Percentiles rank a stretch among this genome's conserved stretches.
These are phyloP conservation scores for Yarrowia alimentaria DNA, from an alignment of 805 yeast genomes.

Conservation along the genomic window DNA sequence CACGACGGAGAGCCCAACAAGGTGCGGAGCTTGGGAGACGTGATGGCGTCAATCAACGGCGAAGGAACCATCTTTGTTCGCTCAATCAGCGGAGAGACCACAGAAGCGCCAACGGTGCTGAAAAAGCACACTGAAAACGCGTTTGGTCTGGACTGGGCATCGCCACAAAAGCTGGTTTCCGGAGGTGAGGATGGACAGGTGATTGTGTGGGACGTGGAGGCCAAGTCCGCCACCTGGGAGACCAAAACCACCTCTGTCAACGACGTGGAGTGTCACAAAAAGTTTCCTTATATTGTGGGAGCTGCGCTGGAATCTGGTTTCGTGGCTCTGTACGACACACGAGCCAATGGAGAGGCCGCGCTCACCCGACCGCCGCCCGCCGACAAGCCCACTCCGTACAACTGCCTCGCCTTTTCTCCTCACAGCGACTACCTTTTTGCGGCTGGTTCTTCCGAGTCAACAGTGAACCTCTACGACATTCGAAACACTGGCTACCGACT, in stretches of 20 bases:
- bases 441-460: constrained; percentile 74
- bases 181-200: constrained; percentile 60
- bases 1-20: constrained; percentile 69
- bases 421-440: constrained; percentile 52
- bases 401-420: constrained; percentile 67
- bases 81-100: constrained; percentile 32
- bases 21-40: constrained; percentile 49
- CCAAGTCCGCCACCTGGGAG: background rate
- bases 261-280: constrained; percentile 60
- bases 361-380: constrained; percentile 44
- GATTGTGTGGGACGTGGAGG: constrained; percentile 64
- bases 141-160: constrained; percentile 64
- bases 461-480: constrained; percentile 70
- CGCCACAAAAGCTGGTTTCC: constrained; percentile 53
- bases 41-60: constrained; percentile 55
- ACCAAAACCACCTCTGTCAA: constrained; percentile 44
- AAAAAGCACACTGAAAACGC: constrained; percentile 60
- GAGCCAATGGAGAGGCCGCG: constrained; percentile 44
- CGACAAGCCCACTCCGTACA: constrained; percentile 50
- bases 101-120: constrained; percentile 28
- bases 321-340: constrained; percentile 60
- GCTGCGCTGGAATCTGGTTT: constrained; percentile 69
- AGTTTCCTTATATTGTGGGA: constrained; percentile 51
- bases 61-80: constrained; percentile 40
- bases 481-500: constrained; percentile 60